A percentile compares a stretch with the other conserved stretches of the same genome.
Evolutionary conservation across 371 early-diverging fungal genomes (phyloP).

Genomic region (Dichotomocladium elegans): DNA sequence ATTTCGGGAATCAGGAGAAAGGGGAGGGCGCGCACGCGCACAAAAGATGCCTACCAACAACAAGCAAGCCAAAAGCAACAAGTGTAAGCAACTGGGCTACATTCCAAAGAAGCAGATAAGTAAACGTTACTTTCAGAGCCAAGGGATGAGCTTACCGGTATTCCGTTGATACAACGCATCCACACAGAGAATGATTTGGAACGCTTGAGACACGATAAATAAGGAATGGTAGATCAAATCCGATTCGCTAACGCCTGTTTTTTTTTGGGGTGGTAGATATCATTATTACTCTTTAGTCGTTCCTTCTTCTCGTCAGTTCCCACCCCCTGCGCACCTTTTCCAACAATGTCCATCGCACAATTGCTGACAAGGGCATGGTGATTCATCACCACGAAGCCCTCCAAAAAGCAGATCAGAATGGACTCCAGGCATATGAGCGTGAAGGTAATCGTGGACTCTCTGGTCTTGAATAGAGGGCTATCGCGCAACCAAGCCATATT

Average conservation of each 20-base stretch:
- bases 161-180: slow-evolving; percentile 44
- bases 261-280: background rate
- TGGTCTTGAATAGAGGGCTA: slow-evolving; percentile 25
- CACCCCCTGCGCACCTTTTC: slow-evolving; percentile 8
- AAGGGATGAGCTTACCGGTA: slow-evolving; percentile 25
- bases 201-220: slow-evolving; percentile 44
- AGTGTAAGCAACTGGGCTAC: slow-evolving; percentile 38
- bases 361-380: slow-evolving; percentile 36
- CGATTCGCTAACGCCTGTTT: slow-evolving; percentile 45
- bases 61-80: slow-evolving; percentile 35
- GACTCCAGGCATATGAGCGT: slow-evolving; percentile 27
- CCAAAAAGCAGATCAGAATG: slow-evolving; percentile 34
- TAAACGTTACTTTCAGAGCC: background rate
- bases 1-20: too few species aligned
- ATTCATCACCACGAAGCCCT: slow-evolving; percentile 36
- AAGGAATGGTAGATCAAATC: slow-evolving; percentile 46
- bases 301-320: background rate
- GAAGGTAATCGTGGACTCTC: slow-evolving; percentile 24
- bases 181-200: slow-evolving; percentile 38
- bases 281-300: background rate
- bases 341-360: slow-evolving; percentile 15
- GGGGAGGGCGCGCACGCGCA: too few species aligned
- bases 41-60: slow-evolving; percentile 24
- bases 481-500: slow-evolving; percentile 1
- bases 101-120: background rate